Base-by-base conservation (phyloP, 305 asterid genomes). In the Fraxinus ornus region DNA sequence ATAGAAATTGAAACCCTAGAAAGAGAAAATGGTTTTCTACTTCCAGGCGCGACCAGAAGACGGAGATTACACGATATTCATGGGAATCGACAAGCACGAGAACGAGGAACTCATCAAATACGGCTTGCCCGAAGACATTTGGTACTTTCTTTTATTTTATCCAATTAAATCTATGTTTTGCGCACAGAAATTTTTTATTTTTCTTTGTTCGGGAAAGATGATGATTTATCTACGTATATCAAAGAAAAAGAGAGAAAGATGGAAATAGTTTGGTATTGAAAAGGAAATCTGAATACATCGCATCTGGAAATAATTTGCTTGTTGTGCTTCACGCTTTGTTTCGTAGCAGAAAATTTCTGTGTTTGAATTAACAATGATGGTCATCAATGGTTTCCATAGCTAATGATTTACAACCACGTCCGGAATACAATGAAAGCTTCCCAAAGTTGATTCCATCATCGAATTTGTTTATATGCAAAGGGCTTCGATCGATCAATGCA, bases 21-120 rank as follows among this genome's bases (percentile, higher is more conserved):
- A 82, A 82, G 84, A 81, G 68, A 82, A 84, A 75, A 95, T 95
- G 99, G 99, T 95, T 82, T 92, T 95, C 86, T 95, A 94, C 94
- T 94, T 95, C 93, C 93, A 93, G 85, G 97, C 95, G 81, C 91
- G 97, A 73, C 96, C 97, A 9, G 97, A 93, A 79, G 91, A 94
- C 22, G 97, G 97, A 35, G 99, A 95, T 64, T 94, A 86, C 95
- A 89, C 97, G 84, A 95, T 95, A 35, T 95, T 93, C 88, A 94
- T 95, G 99, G 99, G 99, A 13, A 91, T 91, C 30, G 98, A 95
- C 86, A 95, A 95, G 92, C 80, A 87, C 76, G 98, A 95, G 88
- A 95, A 95, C 85, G 98, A 95, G 92, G 98, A 95, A 89, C 97
- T 95, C 84, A 95, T 95, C 91, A 91, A 87, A 92, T 95, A 90